Base-by-base conservation (phyloP, 106 monocot species). In the Apostasia shenzhenica region DNA sequence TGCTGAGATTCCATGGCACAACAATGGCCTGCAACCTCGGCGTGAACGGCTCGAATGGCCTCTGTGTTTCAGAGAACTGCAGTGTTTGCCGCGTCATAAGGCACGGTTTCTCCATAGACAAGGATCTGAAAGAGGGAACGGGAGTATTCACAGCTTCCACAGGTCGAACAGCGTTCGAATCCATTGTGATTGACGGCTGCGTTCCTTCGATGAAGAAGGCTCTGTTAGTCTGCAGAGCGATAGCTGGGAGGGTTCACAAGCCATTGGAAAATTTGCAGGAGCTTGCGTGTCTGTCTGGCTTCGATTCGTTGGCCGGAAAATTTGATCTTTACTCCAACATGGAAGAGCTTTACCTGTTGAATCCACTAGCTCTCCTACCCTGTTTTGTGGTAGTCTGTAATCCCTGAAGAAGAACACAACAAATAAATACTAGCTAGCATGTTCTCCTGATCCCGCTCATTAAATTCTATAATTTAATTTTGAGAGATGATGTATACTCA, bases 131-230 rank as follows among this genome's bases (percentile, higher is more conserved):
- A 46, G 80, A 73, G 66, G 79, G 76, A 2, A 63, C 85, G 7
- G 97, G 97, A 11, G 92, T 99, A 1, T 97, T 97, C 79, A 92
- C 97, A 0, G 85, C 89, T 49, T 92, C 97, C 1, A 97, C 97
- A 0, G 92, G 92, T 53, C 87, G 82, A 41, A 84, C 86, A 59
- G 97, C 97, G 26, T 82, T 81, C 8, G 92, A 92, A 57, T 73
- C 87, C 2, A 76, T 90, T 48, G 89, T 89, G 41, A 44, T 73
- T 0, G 65, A 77, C 8, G 79, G 78, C 26, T 78, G 83, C 6
- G 77, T 73, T 56, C 66, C 55, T 6, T 70, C 73, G 0, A 55
- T 81, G 2, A 84, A 71, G 41, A 97, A 89, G 74, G 87, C 92
- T 0, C 54, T 97, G 83, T 49, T 97, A 56, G 92, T 92, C 10